Conservation (phyloP, 2,329 filamentous ascomycete species). For the Trichoderma harzianum region DNA sequence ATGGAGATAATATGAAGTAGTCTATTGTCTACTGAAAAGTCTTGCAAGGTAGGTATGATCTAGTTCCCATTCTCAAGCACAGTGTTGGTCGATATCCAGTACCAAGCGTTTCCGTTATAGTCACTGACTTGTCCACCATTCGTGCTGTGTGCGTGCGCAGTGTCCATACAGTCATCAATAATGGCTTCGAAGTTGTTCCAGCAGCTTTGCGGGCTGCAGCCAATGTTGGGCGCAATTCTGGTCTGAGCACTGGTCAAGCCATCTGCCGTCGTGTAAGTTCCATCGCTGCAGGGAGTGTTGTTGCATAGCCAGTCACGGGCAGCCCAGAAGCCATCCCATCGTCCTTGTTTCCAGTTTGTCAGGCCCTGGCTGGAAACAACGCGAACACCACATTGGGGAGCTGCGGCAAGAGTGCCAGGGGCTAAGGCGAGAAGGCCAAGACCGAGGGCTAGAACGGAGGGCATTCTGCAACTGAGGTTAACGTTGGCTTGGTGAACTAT, state of each 20-base stretch:
- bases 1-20: fast-evolving
- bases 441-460: background rate
- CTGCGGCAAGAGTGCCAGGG: background rate
- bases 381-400: background rate
- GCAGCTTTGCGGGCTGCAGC: background rate
- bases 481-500: background rate
- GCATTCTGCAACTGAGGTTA: background rate
- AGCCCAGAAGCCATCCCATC: background rate
- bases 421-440: background rate
- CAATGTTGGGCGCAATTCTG: background rate
- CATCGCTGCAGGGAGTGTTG: background rate
- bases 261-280: background rate
- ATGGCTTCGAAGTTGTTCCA: conserved; percentile 1
- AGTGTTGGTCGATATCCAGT: background rate
- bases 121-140: background rate
- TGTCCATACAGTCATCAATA: background rate
- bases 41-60: background rate
- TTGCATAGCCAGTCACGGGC: background rate
- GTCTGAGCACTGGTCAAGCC: background rate
- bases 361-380: background rate
- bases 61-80: background rate
- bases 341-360: background rate
- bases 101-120: background rate
- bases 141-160: background rate
- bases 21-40: background rate